A percentile compares a stretch with the other conserved stretches of the same genome.
These are phyloP conservation scores for Umbelopsis vinacea DNA, from an alignment of 192 early-diverging fungal species.

Conservation along the genomic window DNA sequence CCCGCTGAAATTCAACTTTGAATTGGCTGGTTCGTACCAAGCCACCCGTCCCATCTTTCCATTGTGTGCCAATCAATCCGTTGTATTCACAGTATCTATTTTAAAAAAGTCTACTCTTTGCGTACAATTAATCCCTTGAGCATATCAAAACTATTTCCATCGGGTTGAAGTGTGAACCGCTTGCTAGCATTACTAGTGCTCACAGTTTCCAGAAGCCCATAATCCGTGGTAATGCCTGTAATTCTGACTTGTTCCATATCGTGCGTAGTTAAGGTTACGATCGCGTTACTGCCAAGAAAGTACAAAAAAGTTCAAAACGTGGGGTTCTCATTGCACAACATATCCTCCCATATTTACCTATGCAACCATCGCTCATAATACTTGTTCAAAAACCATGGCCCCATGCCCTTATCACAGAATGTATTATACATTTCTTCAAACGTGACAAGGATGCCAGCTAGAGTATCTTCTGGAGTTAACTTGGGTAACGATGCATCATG, in stretches of 20 bases:
- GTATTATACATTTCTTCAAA: slow-evolving; percentile 79
- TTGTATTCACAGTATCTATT: no score
- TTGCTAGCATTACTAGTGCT: slow-evolving; percentile 56
- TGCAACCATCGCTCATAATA: slow-evolving; percentile 95
- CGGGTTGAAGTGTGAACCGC: slow-evolving; percentile 84
- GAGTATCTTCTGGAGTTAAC: slow-evolving; percentile 68
- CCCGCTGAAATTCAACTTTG: no score
- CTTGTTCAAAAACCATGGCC: slow-evolving; percentile 66
- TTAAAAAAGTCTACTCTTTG: slow-evolving; percentile 52
- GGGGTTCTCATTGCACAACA: neutral
- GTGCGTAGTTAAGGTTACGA: slow-evolving; percentile 66
- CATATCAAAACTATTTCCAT: slow-evolving; percentile 99
- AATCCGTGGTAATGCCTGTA: slow-evolving; percentile 73
- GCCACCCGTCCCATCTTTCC: neutral
- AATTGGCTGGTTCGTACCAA: no score
- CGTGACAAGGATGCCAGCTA: slow-evolving; percentile 67
- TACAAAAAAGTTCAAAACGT: slow-evolving; percentile 4
- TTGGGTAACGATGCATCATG: slow-evolving; percentile 59
- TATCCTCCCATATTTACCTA: slow-evolving; percentile 36
- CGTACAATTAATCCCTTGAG: slow-evolving; percentile 83
- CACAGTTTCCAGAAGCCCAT: slow-evolving; percentile 76
- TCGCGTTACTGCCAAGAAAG: slow-evolving; percentile 52
- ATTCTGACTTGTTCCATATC: slow-evolving; percentile 66
- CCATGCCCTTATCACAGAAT: slow-evolving; percentile 61
- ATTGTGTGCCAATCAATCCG: neutral